phyloP scores from a whole-genome alignment of 225 moss, liverwort and hornwort species.

The Physcomitrellopsis africana region DNA sequence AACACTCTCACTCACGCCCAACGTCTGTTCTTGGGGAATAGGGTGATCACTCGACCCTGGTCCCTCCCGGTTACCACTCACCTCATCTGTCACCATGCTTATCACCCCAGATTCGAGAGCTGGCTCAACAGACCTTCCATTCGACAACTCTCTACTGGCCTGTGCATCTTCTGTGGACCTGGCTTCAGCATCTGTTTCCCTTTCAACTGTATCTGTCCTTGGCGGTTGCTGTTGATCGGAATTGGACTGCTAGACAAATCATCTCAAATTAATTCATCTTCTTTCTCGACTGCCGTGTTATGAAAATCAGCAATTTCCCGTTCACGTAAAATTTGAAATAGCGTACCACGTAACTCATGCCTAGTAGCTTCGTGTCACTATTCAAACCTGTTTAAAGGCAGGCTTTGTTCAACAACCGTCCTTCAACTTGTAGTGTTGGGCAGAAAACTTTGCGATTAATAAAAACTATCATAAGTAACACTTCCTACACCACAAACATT shows the following conservation, averaged over 20 bases:
- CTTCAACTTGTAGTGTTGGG: conserved; percentile 4
- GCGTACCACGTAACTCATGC: conserved; percentile 14
- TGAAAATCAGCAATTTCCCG: conserved; percentile 25
- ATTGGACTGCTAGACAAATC: conserved; percentile 58
- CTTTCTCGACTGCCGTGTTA: conserved; percentile 16
- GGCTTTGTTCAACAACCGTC: conserved; percentile 9
- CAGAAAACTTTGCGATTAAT: background rate
- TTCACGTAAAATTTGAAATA: conserved; percentile 3
- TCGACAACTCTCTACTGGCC: conserved; percentile 41
- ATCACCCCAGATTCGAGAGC: conserved; percentile 43
- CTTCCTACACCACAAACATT: conserved; percentile 12
- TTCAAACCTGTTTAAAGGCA: conserved; percentile 13
- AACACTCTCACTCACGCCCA: conserved; percentile 46
- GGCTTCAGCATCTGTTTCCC: conserved; percentile 47
- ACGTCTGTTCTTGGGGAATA: conserved; percentile 31
- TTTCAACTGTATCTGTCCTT: conserved; percentile 39
- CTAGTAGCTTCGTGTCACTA: background rate
- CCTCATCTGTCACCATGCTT: conserved; percentile 55
- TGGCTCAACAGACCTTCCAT: conserved; percentile 35
- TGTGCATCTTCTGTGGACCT: conserved; percentile 43
- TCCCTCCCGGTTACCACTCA: conserved; percentile 40
- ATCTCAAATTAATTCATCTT: conserved; percentile 46
- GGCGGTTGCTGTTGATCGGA: conserved; percentile 46
- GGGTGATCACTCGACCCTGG: conserved; percentile 31
- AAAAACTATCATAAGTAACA: conserved; percentile 23